Base-by-base conservation (phyloP, 2,329 filamentous ascomycete genomes). In the Myriangium duriaei region DNA sequence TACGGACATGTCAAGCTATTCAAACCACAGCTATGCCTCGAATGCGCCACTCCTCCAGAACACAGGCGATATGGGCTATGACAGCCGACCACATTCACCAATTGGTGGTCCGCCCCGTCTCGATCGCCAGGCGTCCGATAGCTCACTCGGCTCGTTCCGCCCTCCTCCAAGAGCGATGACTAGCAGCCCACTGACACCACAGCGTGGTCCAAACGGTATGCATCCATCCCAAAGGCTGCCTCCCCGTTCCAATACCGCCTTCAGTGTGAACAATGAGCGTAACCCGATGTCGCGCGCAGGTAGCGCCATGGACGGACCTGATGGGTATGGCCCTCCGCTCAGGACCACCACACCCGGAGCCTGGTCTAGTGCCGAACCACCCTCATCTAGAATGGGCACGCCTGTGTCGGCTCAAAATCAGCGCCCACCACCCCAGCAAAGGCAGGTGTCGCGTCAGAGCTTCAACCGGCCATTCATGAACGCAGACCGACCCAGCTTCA, bases 31-130 rank as follows among this genome's bases (percentile, higher is more conserved):
- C 51, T 79, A 75, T 51, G 71, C 68, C 10, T 76, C 79, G 2
- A 73, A 78, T 43, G 69, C 72, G 5, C 74, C 80, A 1, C 65
- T 84, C 4, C 58, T 81, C 26, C 59, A 62, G 12, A 65, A 72
- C 42, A 75, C 76, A 4, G 67, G 69, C 19, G 67, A 69, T 5
- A 79, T 80, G 71, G 76, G 75, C 13, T 51, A 47, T 36, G 36
- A 40, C 17, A 30, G 43, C 35, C 12, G 35, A 17, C 14, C 30
- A 28, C 9, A 34, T 14, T 21, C 36, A 33, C 29, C 19, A 19
- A 29, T 30, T 14, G 15, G 30, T 31, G 18, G 35, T 13, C 5
- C 30, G 11, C 38, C 42, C 3, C 32, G 37, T 7, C 31, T 42
- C 7, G 40, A 45, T 17, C 30, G 44, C 12, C 40, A 44, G 14